Percentiles rank a stretch among this genome's conserved stretches.
These are phyloP conservation scores for Penicillium sp. DNA, from an alignment of 2,329 filamentous ascomycete genomes.

Conservation along the genomic window DNA sequence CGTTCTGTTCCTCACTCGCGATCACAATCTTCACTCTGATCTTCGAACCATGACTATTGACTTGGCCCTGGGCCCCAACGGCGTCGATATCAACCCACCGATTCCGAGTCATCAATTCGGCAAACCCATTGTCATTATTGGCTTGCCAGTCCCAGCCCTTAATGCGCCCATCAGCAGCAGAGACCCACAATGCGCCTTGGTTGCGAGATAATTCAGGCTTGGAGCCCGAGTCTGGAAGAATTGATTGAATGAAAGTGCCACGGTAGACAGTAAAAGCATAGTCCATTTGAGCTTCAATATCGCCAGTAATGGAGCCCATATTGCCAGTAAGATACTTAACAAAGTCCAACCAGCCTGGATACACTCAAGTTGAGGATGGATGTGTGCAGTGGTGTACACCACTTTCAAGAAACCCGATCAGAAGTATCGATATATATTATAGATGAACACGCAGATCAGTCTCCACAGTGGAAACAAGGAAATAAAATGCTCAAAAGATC, in stretches of 20 bases:
- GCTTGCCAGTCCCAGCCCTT: slow-evolving; percentile 36
- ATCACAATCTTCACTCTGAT: slow-evolving; percentile 34
- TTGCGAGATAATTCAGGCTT: slow-evolving; percentile 53
- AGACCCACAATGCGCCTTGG: slow-evolving; percentile 46
- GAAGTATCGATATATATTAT: neutral
- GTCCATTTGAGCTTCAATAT: slow-evolving; percentile 6
- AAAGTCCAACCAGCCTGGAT: neutral
- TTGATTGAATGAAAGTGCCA: slow-evolving; percentile 61
- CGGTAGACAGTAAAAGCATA: slow-evolving; percentile 50
- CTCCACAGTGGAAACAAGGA: neutral
- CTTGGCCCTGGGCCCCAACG: slow-evolving; percentile 1
- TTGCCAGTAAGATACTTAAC: neutral
- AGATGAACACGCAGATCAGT: neutral
- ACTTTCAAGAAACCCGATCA: neutral
- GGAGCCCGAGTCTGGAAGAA: slow-evolving; percentile 25
- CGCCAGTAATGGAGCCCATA: slow-evolving; percentile 1
- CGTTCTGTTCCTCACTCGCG: slow-evolving; percentile 41
- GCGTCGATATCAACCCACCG: slow-evolving; percentile 31
- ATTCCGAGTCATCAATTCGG: slow-evolving; percentile 28
- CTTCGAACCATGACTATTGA: slow-evolving; percentile 1
- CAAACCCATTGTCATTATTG: slow-evolving; percentile 23
- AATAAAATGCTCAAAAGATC: neutral
- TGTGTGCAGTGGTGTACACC: neutral
- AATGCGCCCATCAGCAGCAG: slow-evolving; percentile 32
- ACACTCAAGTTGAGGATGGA: neutral